Evolutionary conservation across 345 rosid genomes (phyloP), one percentile per base, ranked within the genome.

Genomic region (Dipteronia dyeriana): DNA sequence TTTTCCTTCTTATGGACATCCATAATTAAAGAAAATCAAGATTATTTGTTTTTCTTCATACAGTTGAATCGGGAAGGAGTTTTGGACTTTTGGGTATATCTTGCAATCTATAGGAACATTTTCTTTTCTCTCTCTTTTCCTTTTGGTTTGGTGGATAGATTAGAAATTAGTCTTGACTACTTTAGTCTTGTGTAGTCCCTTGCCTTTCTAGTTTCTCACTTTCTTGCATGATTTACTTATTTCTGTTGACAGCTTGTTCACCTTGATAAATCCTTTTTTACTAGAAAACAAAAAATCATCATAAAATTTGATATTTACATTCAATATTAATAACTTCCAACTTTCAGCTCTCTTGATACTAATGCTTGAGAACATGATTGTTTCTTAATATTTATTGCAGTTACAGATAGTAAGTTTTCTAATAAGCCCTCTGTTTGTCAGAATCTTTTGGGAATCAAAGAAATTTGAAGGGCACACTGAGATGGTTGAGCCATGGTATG

Each of bases 401-500:
- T 53, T 72, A 61, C 71, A 51, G 11, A 16, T 34, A 2, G 16
- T 59, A 38, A 23, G 26, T 76, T 76, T 70, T 66, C 75, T 80
- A 56, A 79, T 76, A 53, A 59, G 39, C 63, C 5, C 66, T 78
- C 59, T 79, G 56, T 82, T 80, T 77, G 66, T 74, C 86, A 95
- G 99, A 80, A 91, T 95, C 81, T 87, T 93, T 66, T 95, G 99
- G 97, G 94, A 88, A 77, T 95, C 99, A 13, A 90, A 95, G 88
- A 89, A 87, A 62, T 95, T 95, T 88, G 97, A 93, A 86, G 98
- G 92, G 71, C 81, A 80, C 54, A 89, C 96, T 66, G 87, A 89
- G 72, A 87, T 76, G 92, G 86, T 74, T 54, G 98, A 95, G 85
- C 99, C 98, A 38, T 95, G 97, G 97, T 95, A 95, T 85, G 88